Base-by-base conservation (phyloP, 352 stramenopile genomes). In the Phytophthora colocasiae region DNA sequence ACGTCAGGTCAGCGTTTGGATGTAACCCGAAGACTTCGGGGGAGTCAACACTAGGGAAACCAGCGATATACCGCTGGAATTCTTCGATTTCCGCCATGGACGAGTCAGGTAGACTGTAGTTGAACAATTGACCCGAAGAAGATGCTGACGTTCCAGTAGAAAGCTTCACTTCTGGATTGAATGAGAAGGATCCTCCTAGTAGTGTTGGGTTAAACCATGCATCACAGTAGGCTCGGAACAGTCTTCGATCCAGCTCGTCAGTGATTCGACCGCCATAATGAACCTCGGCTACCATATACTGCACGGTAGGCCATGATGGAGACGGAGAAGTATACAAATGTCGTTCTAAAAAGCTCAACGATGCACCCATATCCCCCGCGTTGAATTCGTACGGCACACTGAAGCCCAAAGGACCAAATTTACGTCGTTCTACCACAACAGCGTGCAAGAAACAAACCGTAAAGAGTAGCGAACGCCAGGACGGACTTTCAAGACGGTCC, bases 201-300 rank as follows among this genome's bases (percentile, higher is more conserved):
- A 91, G 75, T 8, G 76, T 83, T 9, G 77, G 78, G 53, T 85
- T 91, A 39, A 93, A 77, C 81, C 83, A 95, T 34, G 80, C 81
- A 19, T 92, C 83, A 58, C 78, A 90, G 58, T 93, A 92, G 10
- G 78, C 77, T 12, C 80, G 83, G 56, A 95, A 92, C 31, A 92
- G 75, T 14, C 83, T 79, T 6, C 85, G 76, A 48, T 95, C 87
- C 60, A 91, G 75, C 44, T 95, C 82, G 52, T 93, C 87, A 15
- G 84, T 93, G 64, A 95, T 92, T 15, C 81, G 79, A 43, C 87
- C 87, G 41, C 87, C 87, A 45, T 95, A 95, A 56, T 95, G 83
- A 34, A 93, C 83, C 50, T 95, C 87, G 0, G 83, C 83, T 19
- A 92, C 74, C 83, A 95, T 92, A 58, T 93, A 95, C 69, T 92